These are phyloP conservation scores for Rhodamnia argentea DNA, from an alignment of 345 rosid genomes.

Conservation along the genomic window DNA sequence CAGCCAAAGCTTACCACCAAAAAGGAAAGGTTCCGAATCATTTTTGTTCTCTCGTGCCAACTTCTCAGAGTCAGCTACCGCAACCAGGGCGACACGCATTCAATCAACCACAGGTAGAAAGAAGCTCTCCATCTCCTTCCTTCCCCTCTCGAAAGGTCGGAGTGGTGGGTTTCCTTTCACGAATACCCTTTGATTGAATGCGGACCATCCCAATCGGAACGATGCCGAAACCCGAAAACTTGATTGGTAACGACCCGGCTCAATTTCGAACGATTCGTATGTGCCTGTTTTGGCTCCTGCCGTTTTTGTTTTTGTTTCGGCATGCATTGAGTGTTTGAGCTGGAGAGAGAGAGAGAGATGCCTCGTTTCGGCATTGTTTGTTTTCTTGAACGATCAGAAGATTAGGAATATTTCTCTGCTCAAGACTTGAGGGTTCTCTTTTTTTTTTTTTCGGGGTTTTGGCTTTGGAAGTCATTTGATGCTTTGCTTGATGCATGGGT, in stretches of 20 bases:
- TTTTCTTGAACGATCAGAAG: neutral
- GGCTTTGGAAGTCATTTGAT: neutral
- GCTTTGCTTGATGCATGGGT: neutral
- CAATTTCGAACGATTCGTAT: slow-evolving; percentile 16
- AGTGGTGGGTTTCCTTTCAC: neutral
- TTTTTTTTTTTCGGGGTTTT: neutral
- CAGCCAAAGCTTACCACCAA: neutral
- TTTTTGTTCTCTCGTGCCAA: neutral
- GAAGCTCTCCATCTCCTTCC: neutral
- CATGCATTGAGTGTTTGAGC: neutral
- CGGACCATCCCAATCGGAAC: neutral
- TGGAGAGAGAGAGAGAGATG: neutral
- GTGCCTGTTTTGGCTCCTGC: neutral
- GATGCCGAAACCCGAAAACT: slow-evolving; percentile 18
- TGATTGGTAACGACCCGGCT: slow-evolving; percentile 20
- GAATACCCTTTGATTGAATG: neutral
- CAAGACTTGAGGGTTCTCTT: neutral
- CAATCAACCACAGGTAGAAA: neutral
- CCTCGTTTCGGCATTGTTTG: neutral
- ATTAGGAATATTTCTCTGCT: neutral
- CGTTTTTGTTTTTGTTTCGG: neutral
- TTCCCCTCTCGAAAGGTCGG: neutral
- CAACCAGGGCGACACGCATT: neutral
- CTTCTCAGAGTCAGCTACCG: neutral
- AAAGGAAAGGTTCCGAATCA: neutral